Evolutionary conservation across 495 filamentous ascomycete genomes (phyloP), one percentile per base, ranked within the genome.

Genomic region (Usnea hakonensis): DNA sequence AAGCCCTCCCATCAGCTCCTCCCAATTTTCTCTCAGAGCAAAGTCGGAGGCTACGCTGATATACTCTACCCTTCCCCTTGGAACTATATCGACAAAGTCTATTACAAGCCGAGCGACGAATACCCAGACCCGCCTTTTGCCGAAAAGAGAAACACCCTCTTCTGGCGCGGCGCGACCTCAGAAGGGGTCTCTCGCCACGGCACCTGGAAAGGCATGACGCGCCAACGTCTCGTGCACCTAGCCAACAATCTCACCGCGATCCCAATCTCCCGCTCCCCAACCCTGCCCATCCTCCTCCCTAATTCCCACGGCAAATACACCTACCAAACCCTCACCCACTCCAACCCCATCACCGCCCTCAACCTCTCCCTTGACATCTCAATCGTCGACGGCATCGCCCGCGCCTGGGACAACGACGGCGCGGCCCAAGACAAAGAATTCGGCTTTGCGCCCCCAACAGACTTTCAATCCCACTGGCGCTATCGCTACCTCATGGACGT

Each of bases 11-110:
- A 85, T 53, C 79, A 86, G 7, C 75, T 92, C 14, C 64, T 87
- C 3, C 90, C 90, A 0, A 72, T 93, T 32, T 93, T 93, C 75
- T 88, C 87, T 61, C 80, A 88, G 64, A 85, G 84, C 56, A 88
- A 89, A 53, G 79, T 85, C 5, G 75, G 79, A 36, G 84, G 83
- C 19, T 79, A 77, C 67, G 74, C 72, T 64, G 77, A 80, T 64
- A 79, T 76, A 54, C 65, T 78, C 35, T 79, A 74, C 70, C 72
- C 82, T 36, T 75, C 75, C 59, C 70, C 79, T 1, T 77, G 76
- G 78, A 80, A 80, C 64, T 78, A 81, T 63, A 74, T 79, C 26
- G 77, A 80, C 57, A 80, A 81, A 60, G 71, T 76, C 11, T 65
- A 67, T 63, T 80, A 81, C 55, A 58, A 69, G 17, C 76, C 78